phyloP scores from a whole-genome alignment of 2,329 filamentous ascomycete species.

The Scolecobasidium constrictum region DNA sequence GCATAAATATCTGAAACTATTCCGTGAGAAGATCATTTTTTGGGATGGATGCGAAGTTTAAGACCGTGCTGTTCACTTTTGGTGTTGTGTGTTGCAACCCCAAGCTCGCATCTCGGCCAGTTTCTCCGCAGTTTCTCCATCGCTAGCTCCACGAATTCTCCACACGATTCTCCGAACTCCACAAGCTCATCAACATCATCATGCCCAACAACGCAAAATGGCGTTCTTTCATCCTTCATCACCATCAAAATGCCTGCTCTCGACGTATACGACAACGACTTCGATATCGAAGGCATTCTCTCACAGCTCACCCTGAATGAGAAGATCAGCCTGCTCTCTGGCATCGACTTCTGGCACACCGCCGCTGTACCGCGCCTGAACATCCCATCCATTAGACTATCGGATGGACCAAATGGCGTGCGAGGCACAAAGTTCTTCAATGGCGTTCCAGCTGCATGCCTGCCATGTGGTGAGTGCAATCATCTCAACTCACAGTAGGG shows the following conservation, averaged over 20 bases:
- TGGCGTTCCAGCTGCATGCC: conserved; percentile 50
- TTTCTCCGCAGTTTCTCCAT: no score
- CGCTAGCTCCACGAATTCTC: no score
- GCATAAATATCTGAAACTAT: no score
- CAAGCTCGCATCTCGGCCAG: no score
- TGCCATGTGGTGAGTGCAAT: no score
- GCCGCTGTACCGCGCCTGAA: conserved; percentile 47
- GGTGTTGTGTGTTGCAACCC: no score
- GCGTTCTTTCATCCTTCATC: no score
- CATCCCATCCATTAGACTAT: conserved; percentile 53
- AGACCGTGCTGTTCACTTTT: no score
- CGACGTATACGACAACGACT: background rate
- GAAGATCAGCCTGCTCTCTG: background rate
- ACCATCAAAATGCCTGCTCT: background rate
- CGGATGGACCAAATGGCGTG: conserved; percentile 60
- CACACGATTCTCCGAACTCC: no score
- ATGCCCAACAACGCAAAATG: background rate
- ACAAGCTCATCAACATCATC: background rate
- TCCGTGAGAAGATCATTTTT: no score
- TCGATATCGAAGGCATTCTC: background rate
- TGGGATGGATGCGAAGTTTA: no score
- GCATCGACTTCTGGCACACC: conserved; percentile 1
- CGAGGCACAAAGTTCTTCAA: conserved; percentile 52
- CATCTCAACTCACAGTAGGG: no score
- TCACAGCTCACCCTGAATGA: background rate